phyloP scores from a whole-genome alignment of 2,329 filamentous ascomycete species.

The Ophiostoma himal-ulmi region DNA sequence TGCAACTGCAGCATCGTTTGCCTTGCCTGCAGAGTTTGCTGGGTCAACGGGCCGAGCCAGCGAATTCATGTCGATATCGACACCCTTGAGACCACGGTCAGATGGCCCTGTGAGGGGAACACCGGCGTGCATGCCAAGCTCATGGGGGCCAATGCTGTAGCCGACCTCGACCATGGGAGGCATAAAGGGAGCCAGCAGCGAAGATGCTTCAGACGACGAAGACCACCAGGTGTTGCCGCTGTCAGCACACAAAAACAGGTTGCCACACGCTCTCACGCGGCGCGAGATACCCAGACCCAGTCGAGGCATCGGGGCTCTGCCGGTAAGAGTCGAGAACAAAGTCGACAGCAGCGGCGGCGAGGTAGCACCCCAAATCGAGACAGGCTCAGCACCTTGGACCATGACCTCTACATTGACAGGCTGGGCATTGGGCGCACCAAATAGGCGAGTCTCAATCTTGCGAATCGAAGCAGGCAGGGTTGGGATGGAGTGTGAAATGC shows the following conservation, averaged over 20 bases:
- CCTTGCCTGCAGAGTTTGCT: neutral
- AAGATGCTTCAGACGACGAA: neutral
- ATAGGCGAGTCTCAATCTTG: constrained; percentile 12
- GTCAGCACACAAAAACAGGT: constrained; percentile 38
- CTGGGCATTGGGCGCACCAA: constrained; percentile 24
- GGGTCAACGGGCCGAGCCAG: neutral
- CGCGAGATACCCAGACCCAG: constrained; percentile 28
- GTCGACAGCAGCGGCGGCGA: constrained; percentile 29
- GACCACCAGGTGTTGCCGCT: constrained; percentile 37
- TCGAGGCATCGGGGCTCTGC: constrained; percentile 17
- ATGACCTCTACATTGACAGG: constrained; percentile 37
- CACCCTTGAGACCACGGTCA: constrained; percentile 35
- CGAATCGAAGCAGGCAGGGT: constrained; percentile 12
- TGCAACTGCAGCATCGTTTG: neutral
- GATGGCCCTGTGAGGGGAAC: constrained; percentile 33
- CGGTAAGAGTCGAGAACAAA: neutral
- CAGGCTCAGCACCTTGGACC: constrained; percentile 19
- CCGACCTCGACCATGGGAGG: constrained; percentile 40
- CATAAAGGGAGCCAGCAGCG: constrained; percentile 24
- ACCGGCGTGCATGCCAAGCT: constrained; percentile 32
- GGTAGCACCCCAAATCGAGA: constrained; percentile 26
- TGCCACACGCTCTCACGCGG: constrained; percentile 27
- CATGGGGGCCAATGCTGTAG: constrained; percentile 34
- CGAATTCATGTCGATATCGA: constrained; percentile 35
- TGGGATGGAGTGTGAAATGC: constrained; percentile 28